phyloP scores from a whole-genome alignment of 306 rosid species.

The Sicyos baderoa region DNA sequence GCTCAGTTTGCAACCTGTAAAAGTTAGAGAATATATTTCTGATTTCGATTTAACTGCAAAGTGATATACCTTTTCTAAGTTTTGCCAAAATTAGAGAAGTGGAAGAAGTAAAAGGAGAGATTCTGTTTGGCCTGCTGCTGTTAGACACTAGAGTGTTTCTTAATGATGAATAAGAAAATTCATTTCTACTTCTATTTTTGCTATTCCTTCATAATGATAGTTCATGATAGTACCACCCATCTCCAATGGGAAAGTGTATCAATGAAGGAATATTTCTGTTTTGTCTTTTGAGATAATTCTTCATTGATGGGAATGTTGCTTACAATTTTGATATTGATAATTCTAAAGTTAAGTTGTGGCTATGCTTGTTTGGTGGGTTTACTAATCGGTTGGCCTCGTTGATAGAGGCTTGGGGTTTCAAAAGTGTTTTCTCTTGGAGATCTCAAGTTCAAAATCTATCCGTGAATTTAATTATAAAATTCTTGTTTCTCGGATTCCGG shows the following conservation, averaged over 20 bases:
- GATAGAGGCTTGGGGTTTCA: too few relatives aligned
- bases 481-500: too few relatives aligned
- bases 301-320: neutral
- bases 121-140: neutral
- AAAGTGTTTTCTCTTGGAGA: too few relatives aligned
- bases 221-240: neutral
- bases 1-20: neutral
- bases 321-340: neutral
- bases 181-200: neutral
- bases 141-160: conserved; percentile 1
- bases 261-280: neutral
- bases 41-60: neutral
- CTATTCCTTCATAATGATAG: neutral
- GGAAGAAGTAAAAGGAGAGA: neutral
- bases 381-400: too few relatives aligned
- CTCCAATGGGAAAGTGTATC: neutral
- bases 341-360: too few relatives aligned
- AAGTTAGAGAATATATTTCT: neutral
- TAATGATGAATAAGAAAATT: conserved; percentile 9
- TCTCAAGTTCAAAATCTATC: too few relatives aligned
- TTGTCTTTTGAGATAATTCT: neutral
- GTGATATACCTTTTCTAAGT: neutral
- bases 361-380: neutral
- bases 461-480: too few relatives aligned
- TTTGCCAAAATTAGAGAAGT: conserved; percentile 1